Base-by-base conservation (phyloP, 352 stramenopile genomes). In the Globisporangium paddicum region DNA sequence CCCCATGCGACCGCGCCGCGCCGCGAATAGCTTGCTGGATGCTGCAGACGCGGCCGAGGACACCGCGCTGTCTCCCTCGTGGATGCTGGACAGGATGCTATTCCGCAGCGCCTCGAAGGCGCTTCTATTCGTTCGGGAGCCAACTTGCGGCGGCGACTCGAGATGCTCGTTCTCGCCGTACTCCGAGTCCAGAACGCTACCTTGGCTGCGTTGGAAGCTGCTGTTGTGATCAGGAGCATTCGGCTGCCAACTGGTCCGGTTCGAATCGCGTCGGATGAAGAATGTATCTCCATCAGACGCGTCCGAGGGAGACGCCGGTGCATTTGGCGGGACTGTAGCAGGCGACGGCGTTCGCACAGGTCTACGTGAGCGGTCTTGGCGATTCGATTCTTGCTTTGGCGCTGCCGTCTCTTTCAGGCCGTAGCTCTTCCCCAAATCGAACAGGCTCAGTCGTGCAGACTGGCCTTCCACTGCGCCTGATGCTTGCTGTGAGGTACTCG, bases 351-450 rank as follows among this genome's bases (percentile, higher is more conserved):
- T 7, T 51, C 7, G 26, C 7, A 11, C 28, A 28, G 47, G 28
- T 54, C n/a, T 32, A 11, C 28, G 6, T 10, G n/a, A 6, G 18
- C 37, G 52, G 7, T 28, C 11, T 23, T 37, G 42, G 3, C 37
- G n/a, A 23, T 41, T 19, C 5, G 37, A 37, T 1, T 28, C 8
- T 8, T 8, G 16, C 18, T 32, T 19, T 1, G 42, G 30, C 2
- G 19, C 34, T 13, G 19, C 25, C 19, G 37, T 44, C 58, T 66
- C 10, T 28, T 46, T 58, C 44, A 69, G 56, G 5, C 49, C 64
- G 41, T 63, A 62, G 23, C 61, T 55, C 62, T 79, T 82, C 34
- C 69, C 66, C 46, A 78, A 60, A 61, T 82, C 70, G 45, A 71
- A 72, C 32, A 84, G 63, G 32, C 68, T 82, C 45, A 84, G 50